Conservation (phyloP, 192 early-diverging fungal species). For the Umbelopsis sp. region DNA sequence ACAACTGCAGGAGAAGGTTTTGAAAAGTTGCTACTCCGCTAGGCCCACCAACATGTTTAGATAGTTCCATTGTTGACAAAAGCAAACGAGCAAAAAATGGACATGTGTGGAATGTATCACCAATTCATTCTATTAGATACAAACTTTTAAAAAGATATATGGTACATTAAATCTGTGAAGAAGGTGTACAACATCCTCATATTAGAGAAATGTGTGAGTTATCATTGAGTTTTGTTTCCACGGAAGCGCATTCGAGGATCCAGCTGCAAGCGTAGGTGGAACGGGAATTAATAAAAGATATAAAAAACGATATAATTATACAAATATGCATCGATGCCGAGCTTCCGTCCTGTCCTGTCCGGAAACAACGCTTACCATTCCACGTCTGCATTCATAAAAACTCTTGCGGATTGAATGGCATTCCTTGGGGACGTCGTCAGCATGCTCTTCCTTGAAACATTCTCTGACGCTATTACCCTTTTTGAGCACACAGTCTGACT, state of each 20-base stretch:
- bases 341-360: too few relatives aligned
- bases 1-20: too few relatives aligned
- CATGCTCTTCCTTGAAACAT: constrained; percentile 54
- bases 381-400: constrained; percentile 57
- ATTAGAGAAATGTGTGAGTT: background rate
- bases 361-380: constrained; percentile 45
- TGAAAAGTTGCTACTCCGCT: background rate
- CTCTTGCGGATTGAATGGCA: constrained; percentile 56
- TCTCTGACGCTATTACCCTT: constrained; percentile 50
- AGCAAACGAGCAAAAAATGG: too few relatives aligned
- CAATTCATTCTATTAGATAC: too few relatives aligned
- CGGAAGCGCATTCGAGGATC: constrained; percentile 54
- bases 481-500: constrained; percentile 54
- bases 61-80: background rate
- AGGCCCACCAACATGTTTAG: background rate
- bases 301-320: background rate
- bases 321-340: too few relatives aligned
- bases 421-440: constrained; percentile 50
- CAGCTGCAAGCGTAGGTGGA: constrained; percentile 26
- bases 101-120: too few relatives aligned
- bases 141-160: background rate
- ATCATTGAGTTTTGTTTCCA: constrained; percentile 49
- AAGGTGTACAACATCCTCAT: too few relatives aligned
- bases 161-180: background rate
- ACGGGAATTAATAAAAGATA: background rate